Percentiles rank a stretch among this genome's conserved stretches.
These are phyloP conservation scores for Leccinum disarticulatum DNA, from an alignment of 768 basidiomycete species.

Conservation along the genomic window DNA sequence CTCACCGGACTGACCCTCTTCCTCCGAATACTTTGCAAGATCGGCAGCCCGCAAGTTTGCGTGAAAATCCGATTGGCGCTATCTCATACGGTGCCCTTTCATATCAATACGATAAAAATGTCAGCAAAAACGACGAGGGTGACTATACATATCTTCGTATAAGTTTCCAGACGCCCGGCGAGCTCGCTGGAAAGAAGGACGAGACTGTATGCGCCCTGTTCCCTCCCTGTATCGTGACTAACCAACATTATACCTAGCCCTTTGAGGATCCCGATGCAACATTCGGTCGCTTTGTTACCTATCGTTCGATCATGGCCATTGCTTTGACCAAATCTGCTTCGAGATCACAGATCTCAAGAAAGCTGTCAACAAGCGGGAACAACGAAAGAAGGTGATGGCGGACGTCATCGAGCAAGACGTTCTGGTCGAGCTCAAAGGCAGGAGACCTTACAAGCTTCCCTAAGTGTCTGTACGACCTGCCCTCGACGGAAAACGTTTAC, in stretches of 20 bases:
- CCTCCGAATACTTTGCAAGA: slow-evolving; percentile 79
- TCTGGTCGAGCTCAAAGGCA: slow-evolving; percentile 84
- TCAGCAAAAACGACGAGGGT: slow-evolving; percentile 95
- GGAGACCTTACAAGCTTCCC: slow-evolving; percentile 79
- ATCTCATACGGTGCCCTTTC: slow-evolving; percentile 71
- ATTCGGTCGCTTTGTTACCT: slow-evolving; percentile 93
- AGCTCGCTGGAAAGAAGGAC: slow-evolving; percentile 97
- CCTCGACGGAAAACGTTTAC: slow-evolving; percentile 89
- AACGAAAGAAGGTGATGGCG: slow-evolving; percentile 97
- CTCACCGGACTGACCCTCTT: slow-evolving; percentile 67
- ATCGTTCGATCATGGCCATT: slow-evolving; percentile 84
- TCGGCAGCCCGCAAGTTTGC: slow-evolving; percentile 74
- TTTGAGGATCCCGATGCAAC: slow-evolving; percentile 97
- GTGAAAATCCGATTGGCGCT: slow-evolving; percentile 87
- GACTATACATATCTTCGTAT: too few relatives aligned
- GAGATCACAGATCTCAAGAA: slow-evolving; percentile 94
- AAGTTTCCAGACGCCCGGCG: slow-evolving; percentile 99
- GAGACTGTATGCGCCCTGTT: slow-evolving; percentile 67
- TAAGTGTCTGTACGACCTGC: slow-evolving; percentile 94
- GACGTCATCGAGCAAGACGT: slow-evolving; percentile 96
- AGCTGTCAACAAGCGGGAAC: slow-evolving; percentile 94
- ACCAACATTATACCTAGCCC: slow-evolving; percentile 48
- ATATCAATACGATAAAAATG: slow-evolving; percentile 99
- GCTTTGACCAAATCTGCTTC: slow-evolving; percentile 76
- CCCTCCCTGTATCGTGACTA: background rate